Conservation (phyloP, 2,329 filamentous ascomycete genomes). For the Venturia pyrina region DNA sequence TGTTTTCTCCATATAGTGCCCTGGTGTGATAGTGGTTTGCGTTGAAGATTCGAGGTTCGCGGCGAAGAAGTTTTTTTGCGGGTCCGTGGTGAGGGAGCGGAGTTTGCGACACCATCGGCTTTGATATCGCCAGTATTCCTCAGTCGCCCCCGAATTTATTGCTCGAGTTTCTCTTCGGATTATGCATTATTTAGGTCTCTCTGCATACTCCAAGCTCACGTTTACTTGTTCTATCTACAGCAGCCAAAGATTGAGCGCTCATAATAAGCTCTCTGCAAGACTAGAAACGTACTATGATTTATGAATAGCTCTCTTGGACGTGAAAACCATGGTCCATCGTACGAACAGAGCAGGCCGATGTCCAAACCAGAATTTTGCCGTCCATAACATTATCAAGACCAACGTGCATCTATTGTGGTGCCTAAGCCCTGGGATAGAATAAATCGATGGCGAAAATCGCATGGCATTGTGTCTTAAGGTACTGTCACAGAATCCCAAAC, state of each 20-base stretch:
- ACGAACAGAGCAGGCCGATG: too few species aligned
- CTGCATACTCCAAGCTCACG: too few species aligned
- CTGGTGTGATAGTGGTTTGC: neutral
- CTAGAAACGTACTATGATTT: too few species aligned
- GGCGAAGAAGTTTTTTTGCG: conserved; percentile 1
- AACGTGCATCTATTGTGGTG: neutral
- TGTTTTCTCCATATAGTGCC: neutral
- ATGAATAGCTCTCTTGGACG: too few species aligned
- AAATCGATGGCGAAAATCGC: neutral
- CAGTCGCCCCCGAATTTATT: too few species aligned
- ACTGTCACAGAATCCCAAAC: neutral
- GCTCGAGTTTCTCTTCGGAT: too few species aligned
- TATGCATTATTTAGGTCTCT: too few species aligned
- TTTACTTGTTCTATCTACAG: too few species aligned
- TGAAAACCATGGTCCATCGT: too few species aligned
- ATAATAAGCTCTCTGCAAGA: too few species aligned
- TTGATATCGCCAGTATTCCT: neutral
- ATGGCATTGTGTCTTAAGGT: neutral
- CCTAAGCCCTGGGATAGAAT: neutral
- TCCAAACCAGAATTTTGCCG: neutral
- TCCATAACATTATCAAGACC: neutral
- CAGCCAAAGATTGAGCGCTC: too few species aligned
- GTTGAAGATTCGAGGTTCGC: neutral
- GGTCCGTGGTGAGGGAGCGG: neutral
- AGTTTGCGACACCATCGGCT: neutral